Conservation (phyloP, 164 flowering plant species). For the Amborella trichopoda region DNA sequence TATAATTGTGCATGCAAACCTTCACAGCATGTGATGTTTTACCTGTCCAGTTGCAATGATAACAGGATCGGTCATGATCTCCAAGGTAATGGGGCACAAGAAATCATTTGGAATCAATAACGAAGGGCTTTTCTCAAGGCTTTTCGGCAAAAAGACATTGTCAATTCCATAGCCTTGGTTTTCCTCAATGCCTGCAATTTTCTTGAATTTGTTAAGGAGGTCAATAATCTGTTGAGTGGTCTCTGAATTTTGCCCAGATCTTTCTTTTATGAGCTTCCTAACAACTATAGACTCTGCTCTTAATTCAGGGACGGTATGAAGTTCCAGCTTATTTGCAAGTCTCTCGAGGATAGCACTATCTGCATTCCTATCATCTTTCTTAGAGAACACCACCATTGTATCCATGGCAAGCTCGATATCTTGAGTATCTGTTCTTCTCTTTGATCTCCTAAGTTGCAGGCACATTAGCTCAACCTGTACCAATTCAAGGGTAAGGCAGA, state of each 20-base stretch:
- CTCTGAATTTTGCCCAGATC: slow-evolving; percentile 27
- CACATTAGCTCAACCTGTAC: slow-evolving; percentile 48
- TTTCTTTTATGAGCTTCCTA: slow-evolving; percentile 35
- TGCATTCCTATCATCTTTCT: slow-evolving; percentile 48
- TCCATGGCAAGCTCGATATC: slow-evolving; percentile 92
- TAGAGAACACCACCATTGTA: slow-evolving; percentile 58
- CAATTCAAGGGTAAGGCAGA: too few species aligned
- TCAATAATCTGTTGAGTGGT: slow-evolving; percentile 34
- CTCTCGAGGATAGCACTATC: slow-evolving; percentile 63
- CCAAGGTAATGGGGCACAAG: slow-evolving; percentile 65
- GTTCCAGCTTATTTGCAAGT: slow-evolving; percentile 56
- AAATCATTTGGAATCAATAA: slow-evolving; percentile 53
- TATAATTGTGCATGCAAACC: too few species aligned
- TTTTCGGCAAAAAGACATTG: slow-evolving; percentile 19
- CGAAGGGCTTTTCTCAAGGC: slow-evolving; percentile 25
- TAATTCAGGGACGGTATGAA: slow-evolving; percentile 45
- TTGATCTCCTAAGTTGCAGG: slow-evolving; percentile 54
- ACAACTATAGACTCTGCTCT: slow-evolving; percentile 44
- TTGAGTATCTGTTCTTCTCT: slow-evolving; percentile 55
- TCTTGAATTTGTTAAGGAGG: slow-evolving; percentile 44
- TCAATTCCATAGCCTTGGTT: slow-evolving; percentile 1
- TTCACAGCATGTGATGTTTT: too few species aligned
- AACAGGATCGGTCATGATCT: slow-evolving; percentile 80
- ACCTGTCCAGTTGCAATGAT: slow-evolving; percentile 77
- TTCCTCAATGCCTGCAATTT: slow-evolving; percentile 42